A percentile compares a stretch with the other conserved stretches of the same genome.
These are phyloP conservation scores for Ustilago cynodontis DNA, from an alignment of 1,284 basidiomycete species.

Conservation along the genomic window DNA sequence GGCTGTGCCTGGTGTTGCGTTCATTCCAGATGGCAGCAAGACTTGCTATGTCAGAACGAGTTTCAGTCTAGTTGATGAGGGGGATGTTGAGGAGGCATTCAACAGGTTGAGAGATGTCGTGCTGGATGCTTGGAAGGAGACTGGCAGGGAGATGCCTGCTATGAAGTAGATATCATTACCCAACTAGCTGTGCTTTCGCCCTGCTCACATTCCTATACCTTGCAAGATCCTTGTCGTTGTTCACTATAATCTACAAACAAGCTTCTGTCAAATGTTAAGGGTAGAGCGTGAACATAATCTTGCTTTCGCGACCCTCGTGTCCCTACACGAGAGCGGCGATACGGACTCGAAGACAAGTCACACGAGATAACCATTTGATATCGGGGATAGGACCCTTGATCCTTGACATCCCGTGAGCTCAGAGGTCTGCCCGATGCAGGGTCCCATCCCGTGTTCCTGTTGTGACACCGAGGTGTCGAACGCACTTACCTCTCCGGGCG, in stretches of 20 bases:
- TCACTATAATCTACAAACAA: background rate
- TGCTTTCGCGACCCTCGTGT: background rate
- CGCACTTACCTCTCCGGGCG: background rate
- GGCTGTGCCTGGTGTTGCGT: constrained; percentile 80
- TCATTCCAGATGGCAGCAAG: constrained; percentile 60
- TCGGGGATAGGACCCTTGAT: background rate
- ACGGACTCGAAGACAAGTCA: background rate
- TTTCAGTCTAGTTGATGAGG: constrained; percentile 61
- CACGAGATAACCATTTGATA: background rate
- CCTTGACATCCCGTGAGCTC: background rate
- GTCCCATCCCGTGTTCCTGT: background rate
- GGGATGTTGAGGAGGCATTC: constrained; percentile 62
- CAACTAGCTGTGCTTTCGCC: too few relatives aligned
- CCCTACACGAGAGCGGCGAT: too few relatives aligned
- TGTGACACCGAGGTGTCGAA: background rate
- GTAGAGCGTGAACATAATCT: background rate
- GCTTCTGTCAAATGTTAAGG: constrained; percentile 1
- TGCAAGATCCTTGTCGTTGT: background rate
- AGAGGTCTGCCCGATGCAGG: constrained; percentile 4
- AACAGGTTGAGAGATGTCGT: constrained; percentile 56
- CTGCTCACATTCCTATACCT: background rate
- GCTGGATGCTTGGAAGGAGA: constrained; percentile 61
- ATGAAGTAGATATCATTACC: background rate
- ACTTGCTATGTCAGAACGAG: constrained; percentile 64
- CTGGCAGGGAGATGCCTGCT: constrained; percentile 35